Conservation (phyloP, 768 basidiomycete species). For the Suillus subluteus region DNA sequence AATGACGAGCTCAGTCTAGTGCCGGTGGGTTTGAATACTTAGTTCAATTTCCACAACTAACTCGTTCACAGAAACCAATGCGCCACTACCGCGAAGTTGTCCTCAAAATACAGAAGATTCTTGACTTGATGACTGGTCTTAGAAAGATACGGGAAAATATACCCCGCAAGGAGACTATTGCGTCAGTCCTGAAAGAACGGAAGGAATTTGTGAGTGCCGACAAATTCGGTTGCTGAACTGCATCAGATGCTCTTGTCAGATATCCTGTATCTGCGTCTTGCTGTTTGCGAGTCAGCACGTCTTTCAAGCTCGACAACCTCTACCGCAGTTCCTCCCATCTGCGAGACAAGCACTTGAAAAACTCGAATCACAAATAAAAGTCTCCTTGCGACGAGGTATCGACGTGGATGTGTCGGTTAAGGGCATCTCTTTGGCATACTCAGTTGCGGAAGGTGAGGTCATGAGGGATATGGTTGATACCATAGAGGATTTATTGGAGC, state of each 20-base stretch:
- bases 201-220: constrained; percentile 42
- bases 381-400: constrained; percentile 33
- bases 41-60: background rate
- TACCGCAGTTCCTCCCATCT: constrained; percentile 55
- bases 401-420: constrained; percentile 32
- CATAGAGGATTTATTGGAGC: constrained; percentile 44
- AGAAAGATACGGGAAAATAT: constrained; percentile 52
- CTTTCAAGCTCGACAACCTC: constrained; percentile 47
- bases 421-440: constrained; percentile 44
- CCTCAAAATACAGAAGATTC: constrained; percentile 40
- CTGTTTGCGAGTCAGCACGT: constrained; percentile 55
- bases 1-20: constrained; percentile 50
- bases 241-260: constrained; percentile 20
- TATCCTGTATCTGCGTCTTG: constrained; percentile 50
- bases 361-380: constrained; percentile 39
- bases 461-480: constrained; percentile 45
- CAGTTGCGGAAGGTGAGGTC: constrained; percentile 47
- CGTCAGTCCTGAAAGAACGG: constrained; percentile 41
- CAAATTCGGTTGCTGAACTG: background rate
- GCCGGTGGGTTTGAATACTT: constrained; percentile 39
- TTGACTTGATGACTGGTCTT: constrained; percentile 48
- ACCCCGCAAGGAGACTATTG: constrained; percentile 46
- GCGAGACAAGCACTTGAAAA: constrained; percentile 41
- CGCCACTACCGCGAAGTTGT: constrained; percentile 44
- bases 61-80: constrained; percentile 46